Evolutionary conservation across 202 grass and related monocot genomes (phyloP), one percentile per base, ranked within the genome.

Genomic region (Miscanthus sacchariflorus): DNA sequence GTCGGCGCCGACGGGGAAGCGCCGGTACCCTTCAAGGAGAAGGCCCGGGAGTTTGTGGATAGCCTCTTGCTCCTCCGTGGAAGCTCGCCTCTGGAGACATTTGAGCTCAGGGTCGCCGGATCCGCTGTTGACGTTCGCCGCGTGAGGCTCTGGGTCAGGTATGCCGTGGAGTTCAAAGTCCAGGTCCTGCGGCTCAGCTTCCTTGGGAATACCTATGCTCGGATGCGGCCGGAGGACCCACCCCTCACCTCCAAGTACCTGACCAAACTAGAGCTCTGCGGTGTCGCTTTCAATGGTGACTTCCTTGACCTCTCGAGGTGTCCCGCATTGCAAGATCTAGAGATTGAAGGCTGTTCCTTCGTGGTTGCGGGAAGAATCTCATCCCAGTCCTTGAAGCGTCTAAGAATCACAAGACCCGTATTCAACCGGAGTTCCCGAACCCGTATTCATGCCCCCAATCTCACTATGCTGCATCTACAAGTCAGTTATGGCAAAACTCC

Each of bases 281-380:
- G 30, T 1, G 12, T 63, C 3, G 19, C 25, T 19, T 79, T 40
- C 18, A 40, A 63, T 2, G 5, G 14, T 0, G 35, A 9, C 1
- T 63, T 79, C 7, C 76, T 79, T 42, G 54, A 63, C 35, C 63
- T 63, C 21, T 79, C 35, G 2, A 79, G 54, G 23, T 79, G 76
- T 9, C 76, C 76, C 2, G 5, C 5, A 6, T 24, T 79, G 11
- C 10, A 25, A 63, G 0, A 25, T 15, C 54, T 79, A 13, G 1
- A 42, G 1, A 24, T 79, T 38, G 0, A 23, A 3, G 21, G 14
- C 5, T 63, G 54, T 5, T 1, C 1, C 19, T 25, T 79, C 33
- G 3, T 0, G 10, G 1, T 15, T n/a, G 76, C 12, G 12, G 7
- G 12, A 2, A 63, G 33, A 21, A 79, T 79, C 54, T 79, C 76